Conservation (phyloP, 345 rosid genomes). For the Sisymbrium altissimum region DNA sequence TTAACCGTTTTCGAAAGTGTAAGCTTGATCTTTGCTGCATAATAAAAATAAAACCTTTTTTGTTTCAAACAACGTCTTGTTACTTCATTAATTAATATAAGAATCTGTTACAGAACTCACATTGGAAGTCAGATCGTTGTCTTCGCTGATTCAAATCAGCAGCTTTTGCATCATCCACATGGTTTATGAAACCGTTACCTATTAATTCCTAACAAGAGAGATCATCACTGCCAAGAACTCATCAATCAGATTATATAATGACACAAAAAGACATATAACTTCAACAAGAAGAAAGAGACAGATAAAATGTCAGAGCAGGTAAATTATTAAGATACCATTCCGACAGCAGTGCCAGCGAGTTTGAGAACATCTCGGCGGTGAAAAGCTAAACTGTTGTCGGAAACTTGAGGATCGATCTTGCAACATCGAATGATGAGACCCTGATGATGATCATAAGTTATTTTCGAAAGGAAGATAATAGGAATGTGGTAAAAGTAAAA, state of each 20-base stretch:
- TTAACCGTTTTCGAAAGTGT: slow-evolving; percentile 48
- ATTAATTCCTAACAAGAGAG: slow-evolving; percentile 61
- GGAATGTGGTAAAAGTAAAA: not conserved
- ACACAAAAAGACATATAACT: not conserved
- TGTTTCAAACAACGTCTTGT: not conserved
- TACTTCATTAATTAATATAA: not conserved
- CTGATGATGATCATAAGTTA: slow-evolving; percentile 32
- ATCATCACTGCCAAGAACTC: slow-evolving; percentile 58
- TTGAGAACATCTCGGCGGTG: slow-evolving; percentile 61
- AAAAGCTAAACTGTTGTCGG: slow-evolving; percentile 20
- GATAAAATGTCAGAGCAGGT: not conserved
- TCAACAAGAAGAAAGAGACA: not conserved
- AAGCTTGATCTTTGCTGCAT: slow-evolving; percentile 60
- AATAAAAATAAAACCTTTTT: slow-evolving; percentile 2
- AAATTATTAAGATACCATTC: slow-evolving; percentile 46
- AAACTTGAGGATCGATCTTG: slow-evolving; percentile 36
- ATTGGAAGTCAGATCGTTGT: slow-evolving; percentile 79
- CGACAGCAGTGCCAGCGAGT: slow-evolving; percentile 51
- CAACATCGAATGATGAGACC: slow-evolving; percentile 45
- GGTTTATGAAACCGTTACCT: slow-evolving; percentile 52
- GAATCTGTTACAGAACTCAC: slow-evolving; percentile 39
- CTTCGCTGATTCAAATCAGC: slow-evolving; percentile 89
- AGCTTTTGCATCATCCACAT: slow-evolving; percentile 57
- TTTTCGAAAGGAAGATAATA: not conserved
- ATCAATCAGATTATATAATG: slow-evolving; percentile 38